Evolutionary conservation across 2,329 filamentous ascomycete species (phyloP).

Genomic region (Teratosphaeria viscida): DNA sequence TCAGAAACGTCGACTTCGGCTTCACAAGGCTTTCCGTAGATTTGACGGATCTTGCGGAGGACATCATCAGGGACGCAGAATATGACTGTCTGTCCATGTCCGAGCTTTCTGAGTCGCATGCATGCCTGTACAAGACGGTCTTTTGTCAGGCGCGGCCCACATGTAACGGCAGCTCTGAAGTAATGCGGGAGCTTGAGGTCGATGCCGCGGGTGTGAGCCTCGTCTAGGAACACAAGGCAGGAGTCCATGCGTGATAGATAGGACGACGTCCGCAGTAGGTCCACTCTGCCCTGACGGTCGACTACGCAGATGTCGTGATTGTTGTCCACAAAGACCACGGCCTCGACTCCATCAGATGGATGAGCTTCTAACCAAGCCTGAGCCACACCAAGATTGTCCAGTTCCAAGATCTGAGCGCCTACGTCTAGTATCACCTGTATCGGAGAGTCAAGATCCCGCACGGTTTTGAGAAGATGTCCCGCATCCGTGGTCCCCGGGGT

Average conservation of each 20-base stretch:
- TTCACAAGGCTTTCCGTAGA: conserved; percentile 2
- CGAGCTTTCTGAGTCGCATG: conserved; percentile 54
- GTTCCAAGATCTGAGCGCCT: conserved; percentile 58
- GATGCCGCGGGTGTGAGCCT: conserved; percentile 59
- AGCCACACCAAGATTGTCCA: conserved; percentile 47
- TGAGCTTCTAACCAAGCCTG: conserved; percentile 39
- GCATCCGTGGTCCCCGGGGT: conserved; percentile 6
- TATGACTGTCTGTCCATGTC: conserved; percentile 52
- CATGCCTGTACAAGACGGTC: conserved; percentile 58
- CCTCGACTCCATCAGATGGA: conserved; percentile 25
- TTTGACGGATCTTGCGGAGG: conserved; percentile 38
- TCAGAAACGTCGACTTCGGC: conserved; percentile 40
- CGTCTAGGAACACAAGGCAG: conserved; percentile 60
- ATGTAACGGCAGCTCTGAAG: conserved; percentile 56
- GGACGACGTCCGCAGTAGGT: conserved; percentile 47
- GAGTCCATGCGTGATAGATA: conserved; percentile 45
- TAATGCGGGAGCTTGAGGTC: conserved; percentile 51
- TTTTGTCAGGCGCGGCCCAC: conserved; percentile 56
- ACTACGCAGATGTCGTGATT: conserved; percentile 46
- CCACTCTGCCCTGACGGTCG: conserved; percentile 36
- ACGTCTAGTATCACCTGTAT: conserved; percentile 58
- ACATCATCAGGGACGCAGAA: conserved; percentile 54
- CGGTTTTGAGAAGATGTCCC: conserved; percentile 33
- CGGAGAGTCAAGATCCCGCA: conserved; percentile 30
- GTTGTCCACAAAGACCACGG: conserved; percentile 49